These are phyloP conservation scores for Globisporangium polare DNA, from an alignment of 352 stramenopile species.

Conservation along the genomic window DNA sequence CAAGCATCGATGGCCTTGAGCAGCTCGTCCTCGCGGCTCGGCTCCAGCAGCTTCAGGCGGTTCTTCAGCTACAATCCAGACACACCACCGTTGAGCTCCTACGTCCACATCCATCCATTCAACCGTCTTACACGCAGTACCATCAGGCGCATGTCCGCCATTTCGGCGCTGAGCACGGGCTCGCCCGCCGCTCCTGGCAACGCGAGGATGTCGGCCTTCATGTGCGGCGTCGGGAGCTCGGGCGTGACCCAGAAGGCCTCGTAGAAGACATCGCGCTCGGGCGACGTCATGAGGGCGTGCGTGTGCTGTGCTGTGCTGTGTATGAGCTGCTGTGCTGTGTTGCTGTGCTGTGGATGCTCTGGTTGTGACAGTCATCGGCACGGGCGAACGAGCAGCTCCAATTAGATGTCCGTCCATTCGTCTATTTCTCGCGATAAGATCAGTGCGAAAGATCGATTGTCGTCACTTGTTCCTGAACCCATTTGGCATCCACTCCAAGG, in stretches of 20 bases:
- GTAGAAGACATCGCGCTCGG: slow-evolving; percentile 25
- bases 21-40: slow-evolving; percentile 12
- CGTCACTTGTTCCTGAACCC: neutral
- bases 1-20: slow-evolving; percentile 11
- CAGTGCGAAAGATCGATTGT: too few relatives aligned
- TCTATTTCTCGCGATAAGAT: neutral
- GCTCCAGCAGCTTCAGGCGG: slow-evolving; percentile 15
- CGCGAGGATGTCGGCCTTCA: slow-evolving; percentile 13
- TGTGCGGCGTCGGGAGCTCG: slow-evolving; percentile 19
- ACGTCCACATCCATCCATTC: neutral
- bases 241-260: slow-evolving; percentile 36
- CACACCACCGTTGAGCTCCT: neutral
- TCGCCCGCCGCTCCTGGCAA: neutral
- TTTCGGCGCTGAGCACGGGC: neutral
- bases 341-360: neutral
- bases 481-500: neutral
- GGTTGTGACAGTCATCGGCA: neutral
- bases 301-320: too few relatives aligned
- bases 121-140: neutral
- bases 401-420: neutral
- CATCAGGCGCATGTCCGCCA: slow-evolving; percentile 6
- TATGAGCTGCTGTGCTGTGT: too few relatives aligned
- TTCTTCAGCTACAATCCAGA: slow-evolving; percentile 14
- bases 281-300: slow-evolving; percentile 1
- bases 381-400: neutral